Conservation (phyloP, 176 grass and related monocot genomes). For the Alloteropsis semialata region DNA sequence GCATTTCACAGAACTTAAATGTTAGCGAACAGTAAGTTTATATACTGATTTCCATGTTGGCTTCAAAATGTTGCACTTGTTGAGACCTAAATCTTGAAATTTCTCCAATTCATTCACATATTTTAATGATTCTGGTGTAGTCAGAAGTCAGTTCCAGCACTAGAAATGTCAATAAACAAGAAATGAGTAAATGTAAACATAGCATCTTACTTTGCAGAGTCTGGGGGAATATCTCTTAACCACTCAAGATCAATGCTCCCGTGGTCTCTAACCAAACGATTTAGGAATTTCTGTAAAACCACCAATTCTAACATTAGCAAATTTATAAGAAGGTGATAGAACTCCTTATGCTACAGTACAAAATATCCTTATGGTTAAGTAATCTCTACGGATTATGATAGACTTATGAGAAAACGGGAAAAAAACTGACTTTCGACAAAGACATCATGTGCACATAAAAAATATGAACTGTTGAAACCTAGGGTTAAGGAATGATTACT, state of each 20-base stretch:
- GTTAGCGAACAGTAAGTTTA: background rate
- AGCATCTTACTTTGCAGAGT: constrained; percentile 78
- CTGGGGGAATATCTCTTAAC: constrained; percentile 66
- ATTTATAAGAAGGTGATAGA: constrained; percentile 10
- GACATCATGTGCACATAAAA: constrained; percentile 1
- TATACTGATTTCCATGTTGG: background rate
- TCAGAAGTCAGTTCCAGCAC: constrained; percentile 9
- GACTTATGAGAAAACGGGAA: background rate
- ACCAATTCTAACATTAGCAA: constrained; percentile 33
- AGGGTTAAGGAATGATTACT: background rate
- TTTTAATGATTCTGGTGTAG: background rate
- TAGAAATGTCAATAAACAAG: constrained; percentile 11
- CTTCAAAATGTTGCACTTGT: background rate
- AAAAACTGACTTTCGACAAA: background rate
- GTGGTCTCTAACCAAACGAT: constrained; percentile 87
- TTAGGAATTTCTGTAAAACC: constrained; percentile 71
- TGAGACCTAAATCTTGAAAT: too few species aligned
- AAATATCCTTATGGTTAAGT: background rate
- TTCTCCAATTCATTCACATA: background rate
- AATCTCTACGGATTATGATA: background rate
- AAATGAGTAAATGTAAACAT: constrained; percentile 11
- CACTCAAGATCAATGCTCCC: constrained; percentile 97
- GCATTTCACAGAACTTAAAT: constrained; percentile 9
- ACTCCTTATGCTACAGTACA: constrained; percentile 7
- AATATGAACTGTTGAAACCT: background rate